These are phyloP conservation scores for Sclerospora graminicola DNA, from an alignment of 352 stramenopile genomes.

Conservation along the genomic window DNA sequence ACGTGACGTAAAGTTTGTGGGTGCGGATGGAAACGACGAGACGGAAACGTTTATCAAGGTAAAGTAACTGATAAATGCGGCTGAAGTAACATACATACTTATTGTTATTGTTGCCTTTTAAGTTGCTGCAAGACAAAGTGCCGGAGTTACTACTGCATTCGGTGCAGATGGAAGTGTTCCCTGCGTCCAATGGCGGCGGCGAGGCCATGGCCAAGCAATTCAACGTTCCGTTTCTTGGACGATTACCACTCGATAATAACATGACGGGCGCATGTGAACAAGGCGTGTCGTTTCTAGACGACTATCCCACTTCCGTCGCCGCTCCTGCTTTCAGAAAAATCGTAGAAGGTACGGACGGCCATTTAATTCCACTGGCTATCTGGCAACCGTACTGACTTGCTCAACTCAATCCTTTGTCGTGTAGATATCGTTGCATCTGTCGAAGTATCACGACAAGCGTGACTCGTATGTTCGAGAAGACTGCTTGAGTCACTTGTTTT, in stretches of 20 bases:
- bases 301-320: constrained; percentile 65
- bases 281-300: constrained; percentile 89
- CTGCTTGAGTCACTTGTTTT: no score
- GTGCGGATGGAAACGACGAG: constrained; percentile 38
- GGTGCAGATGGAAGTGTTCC: constrained; percentile 90
- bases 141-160: constrained; percentile 59
- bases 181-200: constrained; percentile 71
- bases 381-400: constrained; percentile 5
- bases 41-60: constrained; percentile 58
- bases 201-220: constrained; percentile 94
- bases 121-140: constrained; percentile 80
- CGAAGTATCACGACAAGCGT: constrained; percentile 21
- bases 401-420: constrained; percentile 2
- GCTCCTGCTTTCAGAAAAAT: constrained; percentile 65
- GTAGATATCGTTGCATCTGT: constrained; percentile 47
- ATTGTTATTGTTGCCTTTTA: background rate
- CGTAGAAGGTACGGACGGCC: constrained; percentile 43
- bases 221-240: constrained; percentile 93
- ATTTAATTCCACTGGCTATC: no score
- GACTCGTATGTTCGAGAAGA: no score
- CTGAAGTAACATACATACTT: no score
- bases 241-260: constrained; percentile 94
- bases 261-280: constrained; percentile 94
- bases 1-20: constrained; percentile 58
- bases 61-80: background rate